Evolutionary conservation across 192 early-diverging fungal genomes (phyloP), one percentile per base, ranked within the genome.

Genomic region (Neocallimastix lanati): DNA sequence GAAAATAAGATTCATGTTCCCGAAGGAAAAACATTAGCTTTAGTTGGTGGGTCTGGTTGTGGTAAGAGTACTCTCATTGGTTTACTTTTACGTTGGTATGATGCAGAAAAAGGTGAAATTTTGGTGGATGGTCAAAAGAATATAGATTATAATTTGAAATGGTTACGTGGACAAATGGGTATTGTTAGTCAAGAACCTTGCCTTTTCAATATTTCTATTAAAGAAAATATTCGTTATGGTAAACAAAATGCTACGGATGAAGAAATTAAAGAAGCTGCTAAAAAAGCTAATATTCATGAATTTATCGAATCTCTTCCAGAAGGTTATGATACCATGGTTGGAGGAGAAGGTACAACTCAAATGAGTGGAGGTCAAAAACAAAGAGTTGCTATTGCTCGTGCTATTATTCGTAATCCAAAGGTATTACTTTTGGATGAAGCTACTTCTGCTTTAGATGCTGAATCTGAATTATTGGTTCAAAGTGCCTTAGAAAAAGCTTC

Each of bases 1-100:
- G 21, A 21, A 4, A 18, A 50, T 21, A 50, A 21, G 2, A 33
- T 77, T 21, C 16, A 33, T 25, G 88, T 96, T 38, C 79, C 84
- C 29, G 86, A 92, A 11, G 95, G 96, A 21, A 85, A 91, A 82
- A 93, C 91, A 13, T 91, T 96, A 28, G 96, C 95, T 29, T 86
- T 98, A 78, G 96, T 96, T 13, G 96, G 96, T 50, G 88, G 86
- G 77, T 94, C 93, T 13, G 97, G 97, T 15, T 90, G 88, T 81
- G 93, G 93, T 76, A 96, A 96, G 84, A 88, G 87, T 76, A 93
- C 92, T 0, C 78, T 92, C 29, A 83, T 87, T 13, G 83, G 88
- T 12, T 81, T 93, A 28, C 83, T 93, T 27, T 79, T 92, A 76
- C 91, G 92, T 21, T 77, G 28, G 15, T 80, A 77, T 77, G 13